phyloP scores from a whole-genome alignment of 495 filamentous ascomycete genomes.

The Neurospora sp. region DNA sequence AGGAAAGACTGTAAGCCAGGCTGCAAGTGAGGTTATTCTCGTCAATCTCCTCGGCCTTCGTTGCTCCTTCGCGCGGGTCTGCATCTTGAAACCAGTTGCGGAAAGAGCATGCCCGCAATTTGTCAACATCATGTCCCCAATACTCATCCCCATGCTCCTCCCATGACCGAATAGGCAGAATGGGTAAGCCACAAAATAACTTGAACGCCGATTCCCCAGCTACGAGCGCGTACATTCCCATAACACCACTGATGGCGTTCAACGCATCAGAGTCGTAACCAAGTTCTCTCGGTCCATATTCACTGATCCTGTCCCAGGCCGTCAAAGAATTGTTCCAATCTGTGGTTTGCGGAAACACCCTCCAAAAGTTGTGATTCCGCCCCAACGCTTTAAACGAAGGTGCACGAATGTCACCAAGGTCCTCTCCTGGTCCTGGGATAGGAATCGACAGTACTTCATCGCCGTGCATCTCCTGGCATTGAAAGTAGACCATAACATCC shows the following conservation, averaged over 20 bases:
- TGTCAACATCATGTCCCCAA: no score
- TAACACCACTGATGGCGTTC: neutral
- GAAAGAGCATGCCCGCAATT: neutral
- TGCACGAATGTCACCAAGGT: neutral
- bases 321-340: neutral
- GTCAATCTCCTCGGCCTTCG: no score
- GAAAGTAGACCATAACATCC: constrained; percentile 25
- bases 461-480: constrained; percentile 21
- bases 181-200: neutral
- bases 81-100: neutral
- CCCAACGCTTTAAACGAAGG: neutral
- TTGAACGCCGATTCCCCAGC: neutral
- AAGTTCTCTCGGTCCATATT: neutral
- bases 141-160: neutral
- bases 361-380: fast-evolving
- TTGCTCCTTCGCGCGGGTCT: neutral
- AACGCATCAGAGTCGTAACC: neutral
- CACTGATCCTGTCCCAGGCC: neutral
- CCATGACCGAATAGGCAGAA: neutral
- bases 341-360: neutral
- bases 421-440: neutral
- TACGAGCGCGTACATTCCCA: neutral
- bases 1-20: neutral
- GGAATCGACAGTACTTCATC: constrained; percentile 3
- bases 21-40: neutral